These are phyloP conservation scores for Nemania diffusa DNA, from an alignment of 2,329 filamentous ascomycete species.

Conservation along the genomic window DNA sequence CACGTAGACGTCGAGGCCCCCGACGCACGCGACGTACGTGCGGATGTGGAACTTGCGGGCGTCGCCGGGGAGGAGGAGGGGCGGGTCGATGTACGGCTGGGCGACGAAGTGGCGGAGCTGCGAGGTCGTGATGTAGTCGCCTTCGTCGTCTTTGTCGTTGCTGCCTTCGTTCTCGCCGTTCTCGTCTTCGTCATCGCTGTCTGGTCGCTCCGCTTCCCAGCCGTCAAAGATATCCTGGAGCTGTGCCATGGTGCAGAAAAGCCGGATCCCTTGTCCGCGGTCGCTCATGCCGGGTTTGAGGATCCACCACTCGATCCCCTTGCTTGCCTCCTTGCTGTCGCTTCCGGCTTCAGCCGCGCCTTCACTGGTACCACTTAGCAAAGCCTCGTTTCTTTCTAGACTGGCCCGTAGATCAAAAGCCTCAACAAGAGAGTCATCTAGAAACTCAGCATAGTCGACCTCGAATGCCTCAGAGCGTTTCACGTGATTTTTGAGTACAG, in stretches of 20 bases:
- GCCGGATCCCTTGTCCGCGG: slow-evolving; percentile 87
- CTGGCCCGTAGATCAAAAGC: slow-evolving; percentile 87
- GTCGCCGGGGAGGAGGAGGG: slow-evolving; percentile 74
- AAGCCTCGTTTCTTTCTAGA: slow-evolving; percentile 72
- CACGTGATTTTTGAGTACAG: slow-evolving; percentile 74
- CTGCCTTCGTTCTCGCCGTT: slow-evolving; percentile 49
- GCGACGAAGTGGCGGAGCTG: slow-evolving; percentile 96
- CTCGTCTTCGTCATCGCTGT: slow-evolving; percentile 71
- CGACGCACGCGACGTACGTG: slow-evolving; percentile 86
- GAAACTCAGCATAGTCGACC: slow-evolving; percentile 94
- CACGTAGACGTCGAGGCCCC: slow-evolving; percentile 83
- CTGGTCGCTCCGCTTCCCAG: slow-evolving; percentile 79
- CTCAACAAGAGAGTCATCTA: slow-evolving; percentile 92
- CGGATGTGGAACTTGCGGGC: slow-evolving; percentile 93
- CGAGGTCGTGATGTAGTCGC: slow-evolving; percentile 77
- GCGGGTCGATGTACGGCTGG: slow-evolving; percentile 92
- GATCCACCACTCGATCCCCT: slow-evolving; percentile 89
- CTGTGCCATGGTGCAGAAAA: slow-evolving; percentile 87
- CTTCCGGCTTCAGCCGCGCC: slow-evolving; percentile 47
- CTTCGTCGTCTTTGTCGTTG: slow-evolving; percentile 47
- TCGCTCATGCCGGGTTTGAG: slow-evolving; percentile 98
- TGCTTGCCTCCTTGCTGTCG: slow-evolving; percentile 52
- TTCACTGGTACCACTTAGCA: slow-evolving; percentile 11
- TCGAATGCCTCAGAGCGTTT: slow-evolving; percentile 88
- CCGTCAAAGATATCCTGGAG: slow-evolving; percentile 89